A percentile compares a stretch with the other conserved stretches of the same genome.
Conservation (phyloP, 192 early-diverging fungal genomes). For the Piromyces finnis region DNA sequence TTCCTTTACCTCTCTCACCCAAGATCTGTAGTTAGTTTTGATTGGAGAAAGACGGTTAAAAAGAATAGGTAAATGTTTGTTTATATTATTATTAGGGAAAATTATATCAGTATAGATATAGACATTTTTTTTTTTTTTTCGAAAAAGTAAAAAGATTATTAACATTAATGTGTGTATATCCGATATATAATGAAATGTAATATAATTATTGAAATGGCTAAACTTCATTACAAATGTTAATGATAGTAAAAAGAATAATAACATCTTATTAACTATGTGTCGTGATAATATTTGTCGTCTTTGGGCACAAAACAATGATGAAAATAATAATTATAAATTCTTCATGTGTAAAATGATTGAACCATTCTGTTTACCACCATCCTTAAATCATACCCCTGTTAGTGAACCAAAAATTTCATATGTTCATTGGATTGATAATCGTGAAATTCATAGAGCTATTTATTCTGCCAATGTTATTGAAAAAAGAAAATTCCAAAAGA, state of each 20-base stretch:
- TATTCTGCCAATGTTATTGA: constrained; percentile 4
- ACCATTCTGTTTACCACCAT: constrained; percentile 34
- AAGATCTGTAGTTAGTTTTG: background rate
- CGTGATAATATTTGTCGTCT: constrained; percentile 49
- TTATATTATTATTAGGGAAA: background rate
- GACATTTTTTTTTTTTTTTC: no score
- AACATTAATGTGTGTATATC: no score
- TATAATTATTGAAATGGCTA: no score
- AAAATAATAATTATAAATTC: constrained; percentile 25
- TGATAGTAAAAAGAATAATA: background rate
- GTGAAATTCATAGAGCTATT: constrained; percentile 22
- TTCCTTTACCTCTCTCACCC: background rate
- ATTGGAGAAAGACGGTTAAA: background rate
- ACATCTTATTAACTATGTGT: constrained; percentile 44
- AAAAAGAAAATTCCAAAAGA: background rate
- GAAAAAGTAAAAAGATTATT: no score
- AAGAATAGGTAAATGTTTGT: background rate
- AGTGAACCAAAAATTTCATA: constrained; percentile 15
- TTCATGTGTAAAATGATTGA: constrained; percentile 52
- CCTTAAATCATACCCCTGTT: constrained; percentile 3
- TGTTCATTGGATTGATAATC: constrained; percentile 36
- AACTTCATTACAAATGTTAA: no score
- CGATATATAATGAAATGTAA: no score
- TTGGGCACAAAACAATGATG: constrained; percentile 34
- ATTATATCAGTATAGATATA: no score